These are phyloP conservation scores for Inga laurina DNA, from an alignment of 306 rosid species.

Conservation along the genomic window DNA sequence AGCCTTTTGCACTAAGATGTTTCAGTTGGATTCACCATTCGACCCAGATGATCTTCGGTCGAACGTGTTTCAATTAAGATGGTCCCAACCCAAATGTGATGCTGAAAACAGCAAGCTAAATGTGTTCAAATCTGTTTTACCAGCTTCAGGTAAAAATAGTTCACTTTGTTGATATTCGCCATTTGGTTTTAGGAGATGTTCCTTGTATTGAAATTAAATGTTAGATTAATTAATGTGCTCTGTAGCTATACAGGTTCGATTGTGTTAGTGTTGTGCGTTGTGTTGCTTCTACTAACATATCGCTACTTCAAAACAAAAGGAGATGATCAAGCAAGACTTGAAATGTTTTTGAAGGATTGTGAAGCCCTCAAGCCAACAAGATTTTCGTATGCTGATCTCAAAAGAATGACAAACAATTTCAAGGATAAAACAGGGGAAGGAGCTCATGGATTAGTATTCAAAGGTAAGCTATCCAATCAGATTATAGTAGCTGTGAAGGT, in stretches of 20 bases:
- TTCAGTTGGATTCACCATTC: not conserved
- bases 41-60: accelerated
- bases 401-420: not conserved
- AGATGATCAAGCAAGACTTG: slow-evolving; percentile 35
- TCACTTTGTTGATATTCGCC: not conserved
- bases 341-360: slow-evolving; percentile 43
- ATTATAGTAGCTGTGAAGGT: not conserved
- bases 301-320: not conserved
- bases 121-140: not conserved
- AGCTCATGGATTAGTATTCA: not conserved
- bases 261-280: not conserved
- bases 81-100: not conserved
- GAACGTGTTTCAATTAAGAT: not conserved
- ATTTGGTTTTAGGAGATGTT: not conserved
- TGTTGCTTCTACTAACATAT: not conserved
- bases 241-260: not conserved
- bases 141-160: not conserved
- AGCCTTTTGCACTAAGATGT: not conserved
- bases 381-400: slow-evolving; percentile 41
- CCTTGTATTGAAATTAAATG: not conserved
- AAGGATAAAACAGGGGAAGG: not conserved
- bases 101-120: not conserved
- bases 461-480: not conserved
- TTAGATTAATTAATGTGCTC: not conserved
- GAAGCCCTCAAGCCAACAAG: slow-evolving; percentile 41